Evolutionary conservation across 345 rosid species (phyloP).

Genomic region (Acer saccharum): DNA sequence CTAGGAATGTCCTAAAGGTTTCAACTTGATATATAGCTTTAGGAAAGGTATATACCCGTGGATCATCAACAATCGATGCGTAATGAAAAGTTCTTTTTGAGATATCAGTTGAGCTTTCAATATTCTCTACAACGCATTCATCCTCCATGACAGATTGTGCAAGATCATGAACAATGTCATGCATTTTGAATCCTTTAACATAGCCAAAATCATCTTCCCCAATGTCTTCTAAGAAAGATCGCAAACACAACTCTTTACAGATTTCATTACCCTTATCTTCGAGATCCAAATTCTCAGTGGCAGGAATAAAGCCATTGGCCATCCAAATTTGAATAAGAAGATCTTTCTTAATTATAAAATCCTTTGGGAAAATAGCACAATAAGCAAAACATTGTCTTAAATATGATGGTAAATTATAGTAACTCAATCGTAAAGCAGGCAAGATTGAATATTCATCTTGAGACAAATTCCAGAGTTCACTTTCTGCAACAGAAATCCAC

Average conservation of each 20-base stretch:
- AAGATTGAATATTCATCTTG: too few species aligned
- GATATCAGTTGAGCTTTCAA: not conserved
- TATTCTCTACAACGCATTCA: not conserved
- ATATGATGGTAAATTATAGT: too few species aligned
- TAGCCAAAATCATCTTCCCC: not conserved
- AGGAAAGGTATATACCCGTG: not conserved
- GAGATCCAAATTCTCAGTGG: too few species aligned
- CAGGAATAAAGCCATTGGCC: slow-evolving; percentile 17
- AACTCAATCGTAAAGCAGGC: too few species aligned
- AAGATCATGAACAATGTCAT: slow-evolving; percentile 29
- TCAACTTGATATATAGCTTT: not conserved
- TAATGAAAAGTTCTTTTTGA: slow-evolving; percentile 4
- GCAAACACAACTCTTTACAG: slow-evolving; percentile 20
- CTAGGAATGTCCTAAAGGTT: not conserved
- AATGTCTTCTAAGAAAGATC: slow-evolving; percentile 20
- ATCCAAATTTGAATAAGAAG: slow-evolving; percentile 10
- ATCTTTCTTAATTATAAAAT: not conserved
- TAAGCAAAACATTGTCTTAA: too few species aligned
- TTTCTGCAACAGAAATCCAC: too few species aligned
- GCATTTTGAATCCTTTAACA: slow-evolving; percentile 20
- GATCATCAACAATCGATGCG: too few species aligned
- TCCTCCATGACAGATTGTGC: slow-evolving; percentile 14
- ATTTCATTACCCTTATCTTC: slow-evolving; percentile 20
- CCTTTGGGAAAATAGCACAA: too few species aligned
- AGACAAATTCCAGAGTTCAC: too few species aligned